Evolutionary conservation across 2,329 filamentous ascomycete genomes (phyloP).

Genomic region (Colletotrichum liriopes): DNA sequence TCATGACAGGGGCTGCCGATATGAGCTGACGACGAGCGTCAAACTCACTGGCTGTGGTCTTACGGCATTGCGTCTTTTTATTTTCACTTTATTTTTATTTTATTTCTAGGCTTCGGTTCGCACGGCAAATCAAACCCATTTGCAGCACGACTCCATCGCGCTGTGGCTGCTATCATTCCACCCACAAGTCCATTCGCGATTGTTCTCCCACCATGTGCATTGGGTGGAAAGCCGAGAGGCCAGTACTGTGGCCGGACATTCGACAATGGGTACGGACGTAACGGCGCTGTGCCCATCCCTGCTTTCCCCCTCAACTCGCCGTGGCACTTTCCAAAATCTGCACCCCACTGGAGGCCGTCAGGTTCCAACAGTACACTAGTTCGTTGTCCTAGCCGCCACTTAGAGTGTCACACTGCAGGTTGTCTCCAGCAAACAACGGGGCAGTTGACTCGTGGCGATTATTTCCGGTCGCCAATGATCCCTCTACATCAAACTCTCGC

Average conservation of each 20-base stretch:
- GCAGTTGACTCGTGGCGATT: constrained; percentile 18
- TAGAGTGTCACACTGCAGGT: constrained; percentile 4
- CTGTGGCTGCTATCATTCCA: neutral
- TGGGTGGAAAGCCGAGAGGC: constrained; percentile 22
- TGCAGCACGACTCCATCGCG: neutral
- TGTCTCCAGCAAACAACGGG: constrained; percentile 12
- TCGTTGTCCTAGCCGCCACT: constrained; percentile 22
- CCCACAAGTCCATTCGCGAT: neutral
- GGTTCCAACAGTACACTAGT: neutral
- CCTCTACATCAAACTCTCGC: no score
- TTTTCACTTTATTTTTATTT: no score
- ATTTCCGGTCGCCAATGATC: neutral
- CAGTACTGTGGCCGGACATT: constrained; percentile 36
- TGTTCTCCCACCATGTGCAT: constrained; percentile 1
- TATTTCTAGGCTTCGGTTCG: no score
- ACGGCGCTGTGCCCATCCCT: constrained; percentile 11
- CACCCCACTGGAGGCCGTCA: constrained; percentile 8
- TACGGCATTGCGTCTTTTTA: no score
- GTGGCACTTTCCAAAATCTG: neutral
- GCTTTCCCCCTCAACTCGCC: constrained; percentile 1
- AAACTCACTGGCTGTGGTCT: neutral
- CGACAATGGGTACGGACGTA: constrained; percentile 12
- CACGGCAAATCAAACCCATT: neutral
- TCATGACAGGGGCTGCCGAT: neutral
- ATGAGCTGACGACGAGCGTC: neutral